These are phyloP conservation scores for Termitomyces sp. DNA, from an alignment of 768 basidiomycete genomes.

Conservation along the genomic window DNA sequence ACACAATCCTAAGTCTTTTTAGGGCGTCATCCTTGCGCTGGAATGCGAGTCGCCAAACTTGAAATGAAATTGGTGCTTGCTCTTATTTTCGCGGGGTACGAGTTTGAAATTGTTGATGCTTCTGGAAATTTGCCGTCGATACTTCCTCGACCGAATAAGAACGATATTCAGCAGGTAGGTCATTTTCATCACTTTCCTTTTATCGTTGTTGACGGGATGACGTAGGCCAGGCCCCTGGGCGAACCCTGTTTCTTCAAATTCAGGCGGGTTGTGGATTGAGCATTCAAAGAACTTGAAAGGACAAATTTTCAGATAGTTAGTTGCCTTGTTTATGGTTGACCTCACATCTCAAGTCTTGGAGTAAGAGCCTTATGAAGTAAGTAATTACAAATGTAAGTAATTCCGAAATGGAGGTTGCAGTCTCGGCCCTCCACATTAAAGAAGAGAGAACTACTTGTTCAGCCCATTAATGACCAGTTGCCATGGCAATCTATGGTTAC, in stretches of 20 bases:
- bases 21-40: conserved; percentile 34
- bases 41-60: conserved; percentile 33
- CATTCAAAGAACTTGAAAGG: not conserved
- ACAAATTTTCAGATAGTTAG: too few relatives aligned
- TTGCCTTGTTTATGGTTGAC: not conserved
- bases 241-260: conserved; percentile 23
- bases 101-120: conserved; percentile 28
- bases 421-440: too few relatives aligned
- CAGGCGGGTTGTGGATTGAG: not conserved
- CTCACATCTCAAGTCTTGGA: not conserved
- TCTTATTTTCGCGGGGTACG: conserved; percentile 25
- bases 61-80: conserved; percentile 32
- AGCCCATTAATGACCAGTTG: too few relatives aligned
- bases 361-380: too few relatives aligned
- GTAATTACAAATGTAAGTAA: too few relatives aligned
- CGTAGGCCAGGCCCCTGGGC: conserved; percentile 20
- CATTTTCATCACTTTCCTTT: not conserved
- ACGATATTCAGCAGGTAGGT: conserved; percentile 25
- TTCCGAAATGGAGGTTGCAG: too few relatives aligned
- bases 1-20: not conserved
- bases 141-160: conserved; percentile 24
- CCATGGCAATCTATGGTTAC: too few relatives aligned
- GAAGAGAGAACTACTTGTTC: too few relatives aligned
- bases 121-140: conserved; percentile 19
- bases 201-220: not conserved